phyloP scores from a whole-genome alignment of 306 rosid genomes.

The Datisca glomerata region DNA sequence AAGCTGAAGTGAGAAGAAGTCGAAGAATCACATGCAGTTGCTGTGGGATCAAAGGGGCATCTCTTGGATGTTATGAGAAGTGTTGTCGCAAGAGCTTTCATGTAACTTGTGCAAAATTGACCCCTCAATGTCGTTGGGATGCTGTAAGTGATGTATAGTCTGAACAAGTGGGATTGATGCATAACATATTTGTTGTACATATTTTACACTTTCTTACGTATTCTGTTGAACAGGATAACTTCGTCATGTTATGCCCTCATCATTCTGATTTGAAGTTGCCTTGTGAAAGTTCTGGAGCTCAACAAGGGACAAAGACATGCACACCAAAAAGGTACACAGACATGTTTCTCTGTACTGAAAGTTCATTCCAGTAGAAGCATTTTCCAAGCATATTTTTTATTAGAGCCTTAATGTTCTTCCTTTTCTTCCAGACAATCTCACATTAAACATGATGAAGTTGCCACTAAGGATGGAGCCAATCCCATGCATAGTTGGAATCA shows the following conservation, averaged over 20 bases:
- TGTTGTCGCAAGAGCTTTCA: slow-evolving; percentile 92
- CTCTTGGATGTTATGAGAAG: slow-evolving; percentile 79
- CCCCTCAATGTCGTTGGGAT: slow-evolving; percentile 89
- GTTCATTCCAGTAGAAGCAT: not conserved
- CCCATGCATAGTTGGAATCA: slow-evolving; percentile 15
- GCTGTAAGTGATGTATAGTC: slow-evolving; percentile 25
- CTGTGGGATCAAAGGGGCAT: slow-evolving; percentile 82
- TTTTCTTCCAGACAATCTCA: slow-evolving; percentile 16
- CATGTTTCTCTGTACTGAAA: slow-evolving; percentile 1
- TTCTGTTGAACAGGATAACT: slow-evolving; percentile 46
- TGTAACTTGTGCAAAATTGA: slow-evolving; percentile 71
- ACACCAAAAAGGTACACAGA: slow-evolving; percentile 20
- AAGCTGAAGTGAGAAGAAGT: slow-evolving; percentile 80
- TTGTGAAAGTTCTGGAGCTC: slow-evolving; percentile 35
- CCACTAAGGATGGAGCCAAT: slow-evolving; percentile 15
- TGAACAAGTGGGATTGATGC: slow-evolving; percentile 1
- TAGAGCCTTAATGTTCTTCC: not conserved
- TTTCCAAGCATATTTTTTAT: slow-evolving; percentile 7
- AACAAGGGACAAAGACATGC: slow-evolving; percentile 27
- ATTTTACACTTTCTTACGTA: not conserved
- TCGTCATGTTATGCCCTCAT: slow-evolving; percentile 83
- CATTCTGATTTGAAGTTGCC: slow-evolving; percentile 60
- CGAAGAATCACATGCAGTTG: slow-evolving; percentile 71
- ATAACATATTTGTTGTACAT: not conserved
- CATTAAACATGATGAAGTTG: slow-evolving; percentile 13